phyloP scores from a whole-genome alignment of 768 basidiomycete genomes.

The Rossbeevera mucosa region DNA sequence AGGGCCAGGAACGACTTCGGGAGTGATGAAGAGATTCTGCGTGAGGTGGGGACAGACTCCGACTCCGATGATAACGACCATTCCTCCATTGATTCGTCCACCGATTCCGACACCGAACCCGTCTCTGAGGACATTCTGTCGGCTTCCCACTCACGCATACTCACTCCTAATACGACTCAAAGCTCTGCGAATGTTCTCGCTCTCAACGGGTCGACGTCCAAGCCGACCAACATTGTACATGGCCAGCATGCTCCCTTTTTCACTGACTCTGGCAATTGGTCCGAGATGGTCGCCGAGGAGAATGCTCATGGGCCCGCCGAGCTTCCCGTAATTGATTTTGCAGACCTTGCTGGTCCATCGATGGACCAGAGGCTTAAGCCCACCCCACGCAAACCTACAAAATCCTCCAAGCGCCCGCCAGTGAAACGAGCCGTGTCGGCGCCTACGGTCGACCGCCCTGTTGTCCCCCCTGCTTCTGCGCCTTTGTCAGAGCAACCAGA shows the following conservation, averaged over 20 bases:
- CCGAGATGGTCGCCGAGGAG: conserved; percentile 81
- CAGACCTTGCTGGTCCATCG: conserved; percentile 44
- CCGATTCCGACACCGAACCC: conserved; percentile 70
- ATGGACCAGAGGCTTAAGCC: conserved; percentile 32
- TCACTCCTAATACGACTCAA: conserved; percentile 67
- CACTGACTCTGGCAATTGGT: conserved; percentile 58
- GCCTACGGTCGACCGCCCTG: conserved; percentile 27
- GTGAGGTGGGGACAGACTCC: conserved; percentile 68
- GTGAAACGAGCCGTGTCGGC: conserved; percentile 33
- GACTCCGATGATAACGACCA: conserved; percentile 58
- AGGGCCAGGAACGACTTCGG: conserved; percentile 54
- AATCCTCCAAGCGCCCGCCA: conserved; percentile 35
- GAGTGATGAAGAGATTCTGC: conserved; percentile 75
- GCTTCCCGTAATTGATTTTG: conserved; percentile 79
- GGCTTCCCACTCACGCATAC: conserved; percentile 46
- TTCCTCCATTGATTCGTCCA: conserved; percentile 55
- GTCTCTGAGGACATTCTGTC: conserved; percentile 58
- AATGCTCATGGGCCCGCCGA: conserved; percentile 56
- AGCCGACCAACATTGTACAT: conserved; percentile 24
- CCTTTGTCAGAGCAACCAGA: conserved; percentile 13
- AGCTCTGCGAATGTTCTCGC: conserved; percentile 45
- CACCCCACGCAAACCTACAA: conserved; percentile 40
- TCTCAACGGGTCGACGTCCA: conserved; percentile 19
- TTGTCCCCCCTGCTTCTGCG: conserved; percentile 9
- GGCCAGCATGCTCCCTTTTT: conserved; percentile 48